Percentiles rank a stretch among this genome's conserved stretches.
These are phyloP conservation scores for Hymenotorrendiella dingleyae DNA, from an alignment of 2,329 filamentous ascomycete genomes.

Conservation along the genomic window DNA sequence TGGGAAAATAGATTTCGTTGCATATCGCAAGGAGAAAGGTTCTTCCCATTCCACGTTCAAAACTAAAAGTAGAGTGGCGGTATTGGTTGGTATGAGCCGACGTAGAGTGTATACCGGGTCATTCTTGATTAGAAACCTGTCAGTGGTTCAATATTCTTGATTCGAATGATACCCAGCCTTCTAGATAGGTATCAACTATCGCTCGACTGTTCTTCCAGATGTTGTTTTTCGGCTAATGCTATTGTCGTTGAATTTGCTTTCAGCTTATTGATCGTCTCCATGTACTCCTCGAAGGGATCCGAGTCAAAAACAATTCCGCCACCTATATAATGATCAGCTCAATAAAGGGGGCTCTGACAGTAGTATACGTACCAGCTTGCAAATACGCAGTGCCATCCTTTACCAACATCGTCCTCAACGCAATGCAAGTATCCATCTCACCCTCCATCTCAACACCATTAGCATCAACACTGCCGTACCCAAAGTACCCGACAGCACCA, in stretches of 20 bases:
- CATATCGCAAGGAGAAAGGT: too few species aligned
- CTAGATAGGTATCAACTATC: too few species aligned
- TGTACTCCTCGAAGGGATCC: slow-evolving; percentile 84
- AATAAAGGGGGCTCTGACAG: background rate
- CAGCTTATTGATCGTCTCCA: slow-evolving; percentile 96
- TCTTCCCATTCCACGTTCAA: too few species aligned
- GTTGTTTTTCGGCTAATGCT: slow-evolving; percentile 66
- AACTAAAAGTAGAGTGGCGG: too few species aligned
- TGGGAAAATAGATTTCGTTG: too few species aligned
- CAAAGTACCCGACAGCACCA: slow-evolving; percentile 94
- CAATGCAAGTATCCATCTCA: slow-evolving; percentile 83
- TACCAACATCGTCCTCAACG: slow-evolving; percentile 78
- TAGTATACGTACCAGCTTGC: slow-evolving; percentile 55
- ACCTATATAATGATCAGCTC: slow-evolving; percentile 36
- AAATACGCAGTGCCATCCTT: slow-evolving; percentile 90
- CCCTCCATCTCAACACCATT: slow-evolving; percentile 63
- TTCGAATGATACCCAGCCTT: too few species aligned
- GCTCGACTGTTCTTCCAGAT: slow-evolving; percentile 16
- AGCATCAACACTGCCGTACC: slow-evolving; percentile 67
- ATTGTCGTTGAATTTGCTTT: slow-evolving; percentile 87
- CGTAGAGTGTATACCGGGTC: too few species aligned
- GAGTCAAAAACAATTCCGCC: slow-evolving; percentile 95
- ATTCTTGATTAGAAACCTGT: too few species aligned
- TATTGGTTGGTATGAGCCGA: too few species aligned
- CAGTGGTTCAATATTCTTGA: too few species aligned